These are phyloP conservation scores for Pichia sp. DNA, from an alignment of 1,139 yeast genomes.

Conservation along the genomic window DNA sequence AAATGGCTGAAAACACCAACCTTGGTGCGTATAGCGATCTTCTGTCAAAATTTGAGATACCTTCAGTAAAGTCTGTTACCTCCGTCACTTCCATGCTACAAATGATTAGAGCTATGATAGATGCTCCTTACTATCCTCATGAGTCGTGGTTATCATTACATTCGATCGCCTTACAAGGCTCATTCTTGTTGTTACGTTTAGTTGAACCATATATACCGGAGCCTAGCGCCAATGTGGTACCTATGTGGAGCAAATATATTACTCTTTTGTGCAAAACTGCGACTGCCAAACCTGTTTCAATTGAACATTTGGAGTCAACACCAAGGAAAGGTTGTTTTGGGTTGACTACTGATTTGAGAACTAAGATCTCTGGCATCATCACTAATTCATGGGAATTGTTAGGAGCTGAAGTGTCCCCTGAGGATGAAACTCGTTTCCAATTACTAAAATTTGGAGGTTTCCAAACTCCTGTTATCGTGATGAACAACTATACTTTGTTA, in stretches of 20 bases:
- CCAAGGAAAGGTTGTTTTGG: conserved; percentile 68
- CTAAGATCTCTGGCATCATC: conserved; percentile 52
- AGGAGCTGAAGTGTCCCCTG: conserved; percentile 63
- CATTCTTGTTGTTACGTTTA: conserved; percentile 25
- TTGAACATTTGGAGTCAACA: conserved; percentile 63
- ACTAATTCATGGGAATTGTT: conserved; percentile 68
- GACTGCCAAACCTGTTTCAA: conserved; percentile 53
- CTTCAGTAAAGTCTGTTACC: conserved; percentile 3
- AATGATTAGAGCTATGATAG: conserved; percentile 3
- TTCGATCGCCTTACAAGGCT: conserved; percentile 14
- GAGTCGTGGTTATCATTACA: conserved; percentile 58
- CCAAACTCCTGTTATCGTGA: conserved; percentile 61
- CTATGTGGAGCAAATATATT: conserved; percentile 66
- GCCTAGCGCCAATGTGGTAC: conserved; percentile 45
- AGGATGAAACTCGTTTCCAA: conserved; percentile 59
- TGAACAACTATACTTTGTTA: conserved; percentile 51
- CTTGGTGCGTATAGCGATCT: conserved; percentile 3
- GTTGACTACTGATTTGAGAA: conserved; percentile 62
- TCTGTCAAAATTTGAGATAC: conserved; percentile 5
- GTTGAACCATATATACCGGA: conserved; percentile 52
- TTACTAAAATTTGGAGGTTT: conserved; percentile 63
- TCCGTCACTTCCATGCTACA: conserved; percentile 9
- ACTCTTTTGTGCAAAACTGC: conserved; percentile 51
- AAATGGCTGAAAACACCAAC: neutral
- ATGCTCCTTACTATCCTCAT: conserved; percentile 46